A percentile compares a stretch with the other conserved stretches of the same genome.
Conservation (phyloP, 108 stramenopile genomes). For the Poteriospumella lacustris region DNA sequence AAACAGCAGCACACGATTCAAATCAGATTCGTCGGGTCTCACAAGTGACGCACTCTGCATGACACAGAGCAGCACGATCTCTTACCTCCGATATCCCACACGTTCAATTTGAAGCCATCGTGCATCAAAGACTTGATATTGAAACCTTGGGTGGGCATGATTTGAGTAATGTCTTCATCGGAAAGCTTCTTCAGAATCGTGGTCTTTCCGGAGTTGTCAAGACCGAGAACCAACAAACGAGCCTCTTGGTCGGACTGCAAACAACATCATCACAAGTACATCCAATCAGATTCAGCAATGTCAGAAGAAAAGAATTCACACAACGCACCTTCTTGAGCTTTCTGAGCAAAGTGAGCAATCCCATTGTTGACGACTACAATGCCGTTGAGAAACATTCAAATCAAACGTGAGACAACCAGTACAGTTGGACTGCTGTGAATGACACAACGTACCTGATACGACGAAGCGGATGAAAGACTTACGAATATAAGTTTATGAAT, state of each 20-base stretch:
- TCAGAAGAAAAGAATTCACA: constrained; percentile 2
- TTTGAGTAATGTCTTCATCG: constrained; percentile 57
- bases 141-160: constrained; percentile 70
- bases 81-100: constrained; percentile 67
- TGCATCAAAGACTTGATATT: constrained; percentile 65
- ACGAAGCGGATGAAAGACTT: too few relatives aligned
- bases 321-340: constrained; percentile 60
- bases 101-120: constrained; percentile 64
- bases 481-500: too few relatives aligned
- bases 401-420: too few relatives aligned
- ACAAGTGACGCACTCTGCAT: constrained; percentile 29
- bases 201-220: constrained; percentile 93
- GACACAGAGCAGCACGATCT: background rate
- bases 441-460: too few relatives aligned
- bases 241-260: constrained; percentile 46
- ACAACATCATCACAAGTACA: background rate
- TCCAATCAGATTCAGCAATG: background rate
- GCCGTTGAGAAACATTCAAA: too few relatives aligned
- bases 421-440: too few relatives aligned
- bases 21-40: too few relatives aligned
- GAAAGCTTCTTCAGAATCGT: constrained; percentile 73
- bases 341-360: constrained; percentile 56
- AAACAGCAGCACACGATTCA: background rate
- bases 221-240: constrained; percentile 64
- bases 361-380: constrained; percentile 43